phyloP scores from a whole-genome alignment of 1,284 basidiomycete species.

The Cronartium quercuum region DNA sequence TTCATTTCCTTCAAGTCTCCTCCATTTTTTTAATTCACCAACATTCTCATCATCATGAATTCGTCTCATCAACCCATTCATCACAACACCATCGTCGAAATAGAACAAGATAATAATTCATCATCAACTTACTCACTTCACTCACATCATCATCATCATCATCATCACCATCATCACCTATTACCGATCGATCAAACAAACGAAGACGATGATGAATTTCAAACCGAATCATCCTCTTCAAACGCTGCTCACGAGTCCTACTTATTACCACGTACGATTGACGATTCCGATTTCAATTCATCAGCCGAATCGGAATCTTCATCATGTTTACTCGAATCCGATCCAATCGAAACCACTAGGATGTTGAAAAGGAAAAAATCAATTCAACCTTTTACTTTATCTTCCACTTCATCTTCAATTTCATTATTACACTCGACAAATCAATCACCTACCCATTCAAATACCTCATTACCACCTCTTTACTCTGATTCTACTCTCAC shows the following conservation, averaged over 20 bases:
- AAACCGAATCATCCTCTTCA: not conserved
- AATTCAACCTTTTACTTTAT: not conserved
- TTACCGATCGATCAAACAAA: not conserved
- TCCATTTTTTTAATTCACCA: not conserved
- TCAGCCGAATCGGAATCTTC: constrained; percentile 13
- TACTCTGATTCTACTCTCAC: too few relatives aligned
- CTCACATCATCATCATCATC: not conserved
- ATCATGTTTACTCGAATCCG: constrained; percentile 1
- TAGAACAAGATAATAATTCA: not conserved
- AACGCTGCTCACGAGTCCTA: not conserved
- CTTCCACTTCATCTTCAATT: not conserved
- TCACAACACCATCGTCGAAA: not conserved
- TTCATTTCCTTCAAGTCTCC: not conserved
- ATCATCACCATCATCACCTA: not conserved
- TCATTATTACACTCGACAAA: not conserved
- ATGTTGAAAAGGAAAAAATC: constrained; percentile 20
- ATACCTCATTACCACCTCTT: constrained; percentile 4
- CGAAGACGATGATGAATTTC: constrained; percentile 9
- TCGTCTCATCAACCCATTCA: not conserved
- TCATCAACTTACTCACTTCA: not conserved
- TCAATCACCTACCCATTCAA: not conserved
- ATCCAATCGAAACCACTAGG: not conserved
- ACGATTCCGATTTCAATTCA: constrained; percentile 25
- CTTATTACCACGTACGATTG: constrained; percentile 2
- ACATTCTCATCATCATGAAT: not conserved